Base-by-base conservation (phyloP, 2,329 filamentous ascomycete species). In the Madurella fahalii region DNA sequence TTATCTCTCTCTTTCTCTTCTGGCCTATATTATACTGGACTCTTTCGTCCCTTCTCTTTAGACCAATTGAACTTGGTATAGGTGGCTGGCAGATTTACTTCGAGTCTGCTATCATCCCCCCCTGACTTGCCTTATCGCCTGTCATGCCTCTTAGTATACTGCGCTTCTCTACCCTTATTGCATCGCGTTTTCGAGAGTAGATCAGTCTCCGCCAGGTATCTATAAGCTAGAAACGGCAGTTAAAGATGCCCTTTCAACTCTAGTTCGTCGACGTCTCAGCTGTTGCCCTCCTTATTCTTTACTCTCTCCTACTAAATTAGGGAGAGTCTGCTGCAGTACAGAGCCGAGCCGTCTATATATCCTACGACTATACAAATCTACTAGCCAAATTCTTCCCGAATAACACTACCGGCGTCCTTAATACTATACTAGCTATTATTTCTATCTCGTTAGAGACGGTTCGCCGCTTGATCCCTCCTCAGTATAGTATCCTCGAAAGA, bases 361-460 rank as follows among this genome's bases (percentile, higher is more conserved):
- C 59, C 3, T 58, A 65, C 25, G 67, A 68, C 57, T 63, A 61
- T 9, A 71, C 74, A n/a, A 82, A 83, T 54, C 75, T 77, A 5
- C 74, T 81, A 57, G 72, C 72, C 2, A 65, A 70, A 5, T 53
- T 70, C 17, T 80, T 78, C 54, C 77, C 77, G 2, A 67, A 70
- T 31, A 71, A 74, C 30, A 71, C 76, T 12, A 82, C 77, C 0
- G 80, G 79, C 2, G 77, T 77, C 0, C 65, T 82, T 20, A 83
- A 83, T 64, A 76, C 74, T 42, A 82, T 80, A 0, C 67, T 80
- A 1, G 69, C 73, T 17, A 71, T 82, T 39, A 64, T 83, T 2
- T 78, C 79, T 1, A 80, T 83, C 31, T 64, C 78, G 0, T 65
- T 81, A 25, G 58, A 65, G 3, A 64, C 72, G 1, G 79, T 78